Conservation (phyloP, 495 filamentous ascomycete genomes). For the Penicillium bovifimosum region DNA sequence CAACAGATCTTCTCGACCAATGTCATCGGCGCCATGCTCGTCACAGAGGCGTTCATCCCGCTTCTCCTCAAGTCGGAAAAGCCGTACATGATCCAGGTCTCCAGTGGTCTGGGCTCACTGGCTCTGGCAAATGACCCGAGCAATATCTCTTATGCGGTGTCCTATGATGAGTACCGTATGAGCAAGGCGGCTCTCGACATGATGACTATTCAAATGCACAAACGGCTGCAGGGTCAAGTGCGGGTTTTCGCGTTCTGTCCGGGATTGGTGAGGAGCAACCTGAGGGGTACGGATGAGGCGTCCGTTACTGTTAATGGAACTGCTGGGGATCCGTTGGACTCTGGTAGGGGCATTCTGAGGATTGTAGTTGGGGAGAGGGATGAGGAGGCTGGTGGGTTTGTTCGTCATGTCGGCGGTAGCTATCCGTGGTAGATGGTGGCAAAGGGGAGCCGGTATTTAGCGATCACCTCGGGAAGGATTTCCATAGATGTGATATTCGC, state of each 20-base stretch:
- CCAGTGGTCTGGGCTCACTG: constrained; percentile 32
- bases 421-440: constrained; percentile 13
- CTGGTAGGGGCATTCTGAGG: constrained; percentile 20
- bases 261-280: constrained; percentile 27
- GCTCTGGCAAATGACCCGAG: constrained; percentile 24
- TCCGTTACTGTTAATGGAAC: constrained; percentile 12
- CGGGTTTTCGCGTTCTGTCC: constrained; percentile 18
- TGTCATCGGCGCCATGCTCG: constrained; percentile 28
- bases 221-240: background rate
- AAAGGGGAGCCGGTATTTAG: no score
- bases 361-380: constrained; percentile 30
- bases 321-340: constrained; percentile 27
- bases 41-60: constrained; percentile 35
- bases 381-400: constrained; percentile 24
- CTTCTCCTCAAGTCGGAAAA: constrained; percentile 32
- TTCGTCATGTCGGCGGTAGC: constrained; percentile 21
- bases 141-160: constrained; percentile 8
- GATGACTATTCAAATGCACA: constrained; percentile 22
- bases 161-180: constrained; percentile 28
- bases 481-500: no score
- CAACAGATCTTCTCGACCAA: constrained; percentile 33
- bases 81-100: constrained; percentile 37
- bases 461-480: no score
- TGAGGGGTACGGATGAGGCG: constrained; percentile 25
- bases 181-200: constrained; percentile 44